phyloP scores from a whole-genome alignment of 2,329 filamentous ascomycete species.

The Cladosporium sp. region DNA sequence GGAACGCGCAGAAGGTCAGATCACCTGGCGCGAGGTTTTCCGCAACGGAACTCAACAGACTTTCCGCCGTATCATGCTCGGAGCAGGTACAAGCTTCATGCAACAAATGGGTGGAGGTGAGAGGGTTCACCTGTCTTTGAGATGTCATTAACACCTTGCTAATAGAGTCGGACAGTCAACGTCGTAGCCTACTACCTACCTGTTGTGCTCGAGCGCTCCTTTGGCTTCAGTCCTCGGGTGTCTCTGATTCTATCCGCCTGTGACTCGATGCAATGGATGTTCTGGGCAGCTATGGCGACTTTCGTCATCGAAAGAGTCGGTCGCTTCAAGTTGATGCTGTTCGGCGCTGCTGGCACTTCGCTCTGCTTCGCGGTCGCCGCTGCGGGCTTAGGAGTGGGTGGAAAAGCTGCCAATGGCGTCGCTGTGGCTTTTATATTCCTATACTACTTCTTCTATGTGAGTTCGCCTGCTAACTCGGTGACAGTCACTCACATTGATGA shows the following conservation, averaged over 20 bases:
- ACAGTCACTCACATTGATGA: neutral
- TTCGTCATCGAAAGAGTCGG: conserved; percentile 14
- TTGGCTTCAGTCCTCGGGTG: conserved; percentile 15
- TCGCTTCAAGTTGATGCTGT: conserved; percentile 14
- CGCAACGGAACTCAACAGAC: conserved; percentile 41
- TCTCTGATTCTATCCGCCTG: conserved; percentile 13
- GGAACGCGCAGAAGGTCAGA: conserved; percentile 14
- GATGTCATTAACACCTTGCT: neutral
- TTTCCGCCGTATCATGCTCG: conserved; percentile 58
- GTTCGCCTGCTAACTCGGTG: neutral
- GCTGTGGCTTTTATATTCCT: conserved; percentile 16
- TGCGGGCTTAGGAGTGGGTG: conserved; percentile 11
- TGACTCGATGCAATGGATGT: conserved; percentile 16
- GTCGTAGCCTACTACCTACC: conserved; percentile 14
- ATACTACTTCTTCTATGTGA: conserved; percentile 17
- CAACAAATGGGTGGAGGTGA: conserved; percentile 14
- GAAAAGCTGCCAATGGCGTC: conserved; percentile 12
- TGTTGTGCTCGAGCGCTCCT: conserved; percentile 14
- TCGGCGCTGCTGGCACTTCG: conserved; percentile 12
- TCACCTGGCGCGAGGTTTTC: conserved; percentile 14
- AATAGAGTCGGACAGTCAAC: neutral
- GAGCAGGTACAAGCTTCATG: conserved; percentile 37
- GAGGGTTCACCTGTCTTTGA: neutral
- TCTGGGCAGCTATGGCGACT: conserved; percentile 11
- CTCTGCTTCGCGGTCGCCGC: conserved; percentile 14